Evolutionary conservation across 768 basidiomycete genomes (phyloP).

Genomic region (Cystoderma amianthinum): DNA sequence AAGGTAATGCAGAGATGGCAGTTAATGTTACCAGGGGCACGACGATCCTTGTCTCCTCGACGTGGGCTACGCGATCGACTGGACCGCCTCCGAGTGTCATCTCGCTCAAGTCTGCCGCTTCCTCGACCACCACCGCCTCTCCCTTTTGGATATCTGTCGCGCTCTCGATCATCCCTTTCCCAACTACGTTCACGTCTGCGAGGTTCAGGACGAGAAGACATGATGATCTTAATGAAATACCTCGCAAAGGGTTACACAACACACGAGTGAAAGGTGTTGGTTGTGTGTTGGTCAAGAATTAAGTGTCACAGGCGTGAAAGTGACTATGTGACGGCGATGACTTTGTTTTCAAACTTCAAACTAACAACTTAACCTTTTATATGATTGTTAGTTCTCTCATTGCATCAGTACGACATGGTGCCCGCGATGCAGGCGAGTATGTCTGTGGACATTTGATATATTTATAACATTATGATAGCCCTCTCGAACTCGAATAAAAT

Average conservation of each 20-base stretch:
- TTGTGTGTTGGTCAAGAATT: too few species aligned
- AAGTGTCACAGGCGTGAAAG: too few species aligned
- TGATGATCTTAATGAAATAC: slow-evolving; percentile 13
- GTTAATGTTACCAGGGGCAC: slow-evolving; percentile 15
- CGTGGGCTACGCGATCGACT: slow-evolving; percentile 46
- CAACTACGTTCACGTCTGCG: slow-evolving; percentile 59
- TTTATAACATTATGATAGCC: not conserved
- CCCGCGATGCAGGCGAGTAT: too few species aligned
- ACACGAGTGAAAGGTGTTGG: too few species aligned
- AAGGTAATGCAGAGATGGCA: not conserved
- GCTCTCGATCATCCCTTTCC: slow-evolving; percentile 48
- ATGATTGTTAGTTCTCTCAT: too few species aligned
- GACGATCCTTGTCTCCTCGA: slow-evolving; percentile 32
- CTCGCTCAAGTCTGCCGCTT: slow-evolving; percentile 25
- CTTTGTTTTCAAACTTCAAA: too few species aligned
- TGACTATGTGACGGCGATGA: too few species aligned
- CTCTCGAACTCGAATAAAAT: slow-evolving; percentile 29
- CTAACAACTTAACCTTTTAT: too few species aligned
- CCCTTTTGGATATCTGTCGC: slow-evolving; percentile 36
- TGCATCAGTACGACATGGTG: too few species aligned
- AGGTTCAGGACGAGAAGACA: slow-evolving; percentile 54
- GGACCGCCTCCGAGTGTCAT: slow-evolving; percentile 36
- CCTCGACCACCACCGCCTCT: slow-evolving; percentile 23
- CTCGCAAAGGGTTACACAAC: too few species aligned
- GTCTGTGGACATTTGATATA: too few species aligned